Percentiles rank a stretch among this genome's conserved stretches.
phyloP scores from a whole-genome alignment of 805 yeast genomes.

The Monosporozyma unispora region DNA sequence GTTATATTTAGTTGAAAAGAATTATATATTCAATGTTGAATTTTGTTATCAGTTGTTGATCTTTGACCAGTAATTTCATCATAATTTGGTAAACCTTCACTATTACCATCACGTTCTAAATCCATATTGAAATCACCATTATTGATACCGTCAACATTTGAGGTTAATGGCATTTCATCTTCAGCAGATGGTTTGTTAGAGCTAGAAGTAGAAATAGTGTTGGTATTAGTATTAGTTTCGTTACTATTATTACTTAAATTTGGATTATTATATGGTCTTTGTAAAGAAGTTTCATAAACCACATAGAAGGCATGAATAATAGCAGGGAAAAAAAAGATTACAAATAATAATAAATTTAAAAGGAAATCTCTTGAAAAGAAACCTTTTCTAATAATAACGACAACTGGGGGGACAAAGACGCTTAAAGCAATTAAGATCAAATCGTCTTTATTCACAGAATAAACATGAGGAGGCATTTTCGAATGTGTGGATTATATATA shows the following conservation, averaged over 20 bases:
- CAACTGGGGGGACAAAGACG: conserved; percentile 19
- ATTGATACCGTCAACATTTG: conserved; percentile 1
- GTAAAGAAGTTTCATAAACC: conserved; percentile 19
- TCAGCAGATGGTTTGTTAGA: neutral
- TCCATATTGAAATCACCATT: conserved; percentile 15
- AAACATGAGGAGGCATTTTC: conserved; percentile 1
- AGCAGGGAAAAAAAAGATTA: conserved; percentile 21
- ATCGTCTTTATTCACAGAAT: conserved; percentile 20
- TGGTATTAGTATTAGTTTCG: neutral
- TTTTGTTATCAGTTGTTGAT: conserved; percentile 15
- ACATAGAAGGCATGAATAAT: conserved; percentile 21
- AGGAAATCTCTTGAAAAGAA: conserved; percentile 16
- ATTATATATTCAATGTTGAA: conserved; percentile 9
- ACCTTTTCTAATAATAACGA: conserved; percentile 19
- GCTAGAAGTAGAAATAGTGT: neutral
- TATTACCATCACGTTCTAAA: conserved; percentile 8
- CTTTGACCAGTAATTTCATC: conserved; percentile 12
- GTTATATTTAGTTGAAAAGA: neutral
- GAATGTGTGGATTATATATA: neutral
- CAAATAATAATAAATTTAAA: conserved; percentile 14
- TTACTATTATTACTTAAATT: neutral
- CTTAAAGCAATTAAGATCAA: conserved; percentile 13
- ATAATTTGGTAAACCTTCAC: conserved; percentile 12
- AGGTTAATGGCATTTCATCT: conserved; percentile 5
- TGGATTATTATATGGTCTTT: conserved; percentile 7